A percentile compares a stretch with the other conserved stretches of the same genome.
phyloP scores from a whole-genome alignment of 805 yeast species.

The Yueomyces sp. region DNA sequence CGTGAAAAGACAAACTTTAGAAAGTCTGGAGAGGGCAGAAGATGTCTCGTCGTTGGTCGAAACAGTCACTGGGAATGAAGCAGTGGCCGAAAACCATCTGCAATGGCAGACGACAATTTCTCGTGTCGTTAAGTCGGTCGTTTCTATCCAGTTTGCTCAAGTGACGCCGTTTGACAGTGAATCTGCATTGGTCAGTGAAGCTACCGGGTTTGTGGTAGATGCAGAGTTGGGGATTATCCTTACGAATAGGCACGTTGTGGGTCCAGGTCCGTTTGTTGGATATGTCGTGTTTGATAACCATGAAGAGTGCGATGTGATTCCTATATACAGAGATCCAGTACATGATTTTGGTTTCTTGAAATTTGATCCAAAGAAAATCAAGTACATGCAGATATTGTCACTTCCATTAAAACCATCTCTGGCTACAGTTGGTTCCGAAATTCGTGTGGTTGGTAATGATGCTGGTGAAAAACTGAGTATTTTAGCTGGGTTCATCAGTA shows the following conservation, averaged over 20 bases:
- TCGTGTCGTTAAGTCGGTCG: conserved; percentile 72
- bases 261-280: conserved; percentile 89
- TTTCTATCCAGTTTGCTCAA: conserved; percentile 78
- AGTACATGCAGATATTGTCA: conserved; percentile 59
- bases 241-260: conserved; percentile 90
- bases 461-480: conserved; percentile 90
- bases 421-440: conserved; percentile 86
- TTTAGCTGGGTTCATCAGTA: conserved; percentile 62
- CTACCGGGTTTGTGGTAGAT: conserved; percentile 94
- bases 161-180: conserved; percentile 84
- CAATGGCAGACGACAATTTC: conserved; percentile 76
- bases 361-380: conserved; percentile 58
- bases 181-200: conserved; percentile 66
- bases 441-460: conserved; percentile 91
- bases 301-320: conserved; percentile 78
- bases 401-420: conserved; percentile 63
- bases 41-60: neutral
- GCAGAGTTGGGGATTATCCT: conserved; percentile 66
- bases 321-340: conserved; percentile 85
- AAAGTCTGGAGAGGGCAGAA: neutral
- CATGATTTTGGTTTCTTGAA: conserved; percentile 87
- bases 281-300: conserved; percentile 89
- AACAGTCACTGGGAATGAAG: neutral
- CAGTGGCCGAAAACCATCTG: conserved; percentile 16
- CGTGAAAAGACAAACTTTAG: neutral